Evolutionary conservation across 331 rosid species (phyloP), one percentile per base, ranked within the genome.

Genomic region (Stylosanthes scabra): DNA sequence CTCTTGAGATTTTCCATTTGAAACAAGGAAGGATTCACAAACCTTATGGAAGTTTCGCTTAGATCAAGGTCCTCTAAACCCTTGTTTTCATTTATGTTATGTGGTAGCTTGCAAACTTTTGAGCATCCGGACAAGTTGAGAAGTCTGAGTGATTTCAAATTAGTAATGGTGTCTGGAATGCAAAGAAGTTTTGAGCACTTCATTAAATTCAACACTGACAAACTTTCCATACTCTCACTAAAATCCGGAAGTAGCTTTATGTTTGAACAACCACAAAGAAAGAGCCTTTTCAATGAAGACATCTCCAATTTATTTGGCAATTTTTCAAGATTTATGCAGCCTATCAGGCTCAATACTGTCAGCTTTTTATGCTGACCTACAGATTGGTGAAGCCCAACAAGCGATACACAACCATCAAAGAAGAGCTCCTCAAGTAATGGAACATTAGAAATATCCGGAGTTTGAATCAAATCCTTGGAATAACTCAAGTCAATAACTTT

Each of bases 241-340:
- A 81, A 76, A 7, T 83, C 71, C 0, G 84, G 82, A 42, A 72
- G 31, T 2, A 11, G 72, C 11, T 41, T 56, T 1, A 83, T 4
- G 0, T 63, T 68, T 6, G 71, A 56, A 42, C 80, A 83, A 6
- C 70, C 76, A 20, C 66, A 76, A 8, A 83, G 87, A 57, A 25
- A 29, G 5, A 83, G 29, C 15, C 6, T 11, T 44, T 72, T 25
- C 15, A 73, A 76, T 11, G 29, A 41, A 20, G 60, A 42, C 62
- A 60, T 66, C 29, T 57, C 70, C 16, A 82, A 12, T 3, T 51
- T 34, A 2, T 25, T 1, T 52, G 83, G 81, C 29, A 75, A 46
- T 11, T 3, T 66, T 7, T 58, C n/a, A 25, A 78, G 56, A 25
- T 69, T 69, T 7, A 7, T 2, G 11, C 46, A 42, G 0, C 46